Evolutionary conservation across 805 yeast genomes (phyloP).

Genomic region (Sugiyamaella valdiviana): DNA sequence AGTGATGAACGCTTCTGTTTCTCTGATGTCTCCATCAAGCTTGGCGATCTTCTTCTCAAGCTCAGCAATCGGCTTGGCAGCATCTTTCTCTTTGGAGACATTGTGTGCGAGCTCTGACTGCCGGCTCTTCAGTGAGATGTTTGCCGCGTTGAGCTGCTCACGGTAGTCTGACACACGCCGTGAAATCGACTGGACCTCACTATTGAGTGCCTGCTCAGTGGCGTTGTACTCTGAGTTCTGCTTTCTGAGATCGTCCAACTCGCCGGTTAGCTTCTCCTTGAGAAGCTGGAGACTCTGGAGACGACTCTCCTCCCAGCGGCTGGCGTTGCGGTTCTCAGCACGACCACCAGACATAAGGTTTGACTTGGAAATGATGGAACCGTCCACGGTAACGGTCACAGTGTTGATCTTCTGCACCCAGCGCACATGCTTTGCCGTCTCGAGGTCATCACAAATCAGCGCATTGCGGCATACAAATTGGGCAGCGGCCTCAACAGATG

Average conservation of each 20-base stretch:
- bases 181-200: slow-evolving; percentile 48
- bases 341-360: slow-evolving; percentile 93
- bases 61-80: slow-evolving; percentile 31
- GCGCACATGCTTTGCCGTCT: slow-evolving; percentile 61
- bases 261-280: slow-evolving; percentile 47
- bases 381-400: slow-evolving; percentile 75
- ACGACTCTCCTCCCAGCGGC: slow-evolving; percentile 59
- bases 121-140: slow-evolving; percentile 29
- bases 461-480: slow-evolving; percentile 75
- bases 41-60: slow-evolving; percentile 38
- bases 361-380: slow-evolving; percentile 74
- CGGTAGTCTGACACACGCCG: slow-evolving; percentile 27
- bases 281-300: slow-evolving; percentile 45
- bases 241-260: slow-evolving; percentile 42
- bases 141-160: slow-evolving; percentile 26
- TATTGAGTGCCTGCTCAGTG: slow-evolving; percentile 50
- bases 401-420: slow-evolving; percentile 55
- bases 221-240: slow-evolving; percentile 43
- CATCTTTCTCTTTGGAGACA: slow-evolving; percentile 9
- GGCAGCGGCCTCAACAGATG: slow-evolving; percentile 63
- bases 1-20: slow-evolving; percentile 10
- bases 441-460: slow-evolving; percentile 65
- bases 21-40: slow-evolving; percentile 12
- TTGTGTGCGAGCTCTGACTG: slow-evolving; percentile 22
- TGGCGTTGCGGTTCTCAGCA: slow-evolving; percentile 40